Conservation (phyloP, 2,329 filamentous ascomycete genomes). For the Verticillium isaacii region DNA sequence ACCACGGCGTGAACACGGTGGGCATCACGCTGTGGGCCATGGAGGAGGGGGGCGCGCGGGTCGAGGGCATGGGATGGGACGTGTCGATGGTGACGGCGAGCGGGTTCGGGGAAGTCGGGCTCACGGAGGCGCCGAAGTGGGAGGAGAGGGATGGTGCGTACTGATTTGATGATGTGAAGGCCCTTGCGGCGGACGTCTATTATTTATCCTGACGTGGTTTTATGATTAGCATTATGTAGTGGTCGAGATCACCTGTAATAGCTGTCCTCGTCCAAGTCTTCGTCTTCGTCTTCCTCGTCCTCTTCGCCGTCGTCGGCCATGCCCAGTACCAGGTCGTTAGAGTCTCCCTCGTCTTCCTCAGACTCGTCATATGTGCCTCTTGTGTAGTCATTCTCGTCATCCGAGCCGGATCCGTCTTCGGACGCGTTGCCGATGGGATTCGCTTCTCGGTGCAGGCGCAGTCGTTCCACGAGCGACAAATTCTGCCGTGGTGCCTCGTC, state of each 20-base stretch:
- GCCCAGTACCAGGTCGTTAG: conserved; percentile 20
- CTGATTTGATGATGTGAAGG: conserved; percentile 15
- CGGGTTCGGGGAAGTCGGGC: conserved; percentile 31
- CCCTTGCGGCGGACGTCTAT: not conserved
- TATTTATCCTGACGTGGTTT: not conserved
- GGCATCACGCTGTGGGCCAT: conserved; percentile 66
- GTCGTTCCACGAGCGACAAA: conserved; percentile 17
- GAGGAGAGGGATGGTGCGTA: conserved; percentile 38
- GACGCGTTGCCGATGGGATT: conserved; percentile 13
- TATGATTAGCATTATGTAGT: not conserved
- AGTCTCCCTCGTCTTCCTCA: conserved; percentile 11
- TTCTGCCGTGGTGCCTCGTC: conserved; percentile 8
- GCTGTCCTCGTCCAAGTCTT: not conserved
- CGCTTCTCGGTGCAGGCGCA: conserved; percentile 14
- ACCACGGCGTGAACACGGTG: conserved; percentile 65
- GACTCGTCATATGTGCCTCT: conserved; percentile 14
- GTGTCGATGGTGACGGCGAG: conserved; percentile 39
- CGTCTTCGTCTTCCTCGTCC: conserved; percentile 14
- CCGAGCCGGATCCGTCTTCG: conserved; percentile 14
- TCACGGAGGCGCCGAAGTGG: conserved; percentile 36
- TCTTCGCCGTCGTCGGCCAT: conserved; percentile 28
- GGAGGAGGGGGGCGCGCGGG: conserved; percentile 48
- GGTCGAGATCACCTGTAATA: not conserved
- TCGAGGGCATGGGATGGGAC: conserved; percentile 23
- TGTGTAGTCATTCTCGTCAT: conserved; percentile 13